Percentiles rank a stretch among this genome's conserved stretches.
phyloP scores from a whole-genome alignment of 768 basidiomycete species.

The Pleurotus djamor region DNA sequence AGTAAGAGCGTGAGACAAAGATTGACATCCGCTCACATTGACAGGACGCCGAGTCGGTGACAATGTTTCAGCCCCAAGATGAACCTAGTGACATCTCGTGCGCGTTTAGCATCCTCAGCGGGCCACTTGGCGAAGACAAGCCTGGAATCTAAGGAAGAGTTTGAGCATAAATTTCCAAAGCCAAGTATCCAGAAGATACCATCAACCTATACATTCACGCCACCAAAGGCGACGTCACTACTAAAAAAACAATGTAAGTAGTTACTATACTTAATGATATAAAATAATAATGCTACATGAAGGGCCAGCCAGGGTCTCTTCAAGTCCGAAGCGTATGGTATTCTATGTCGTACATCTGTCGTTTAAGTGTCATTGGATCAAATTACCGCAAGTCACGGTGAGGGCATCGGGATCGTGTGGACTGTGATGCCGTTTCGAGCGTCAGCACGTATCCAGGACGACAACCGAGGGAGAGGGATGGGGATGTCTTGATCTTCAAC shows the following conservation, averaged over 20 bases:
- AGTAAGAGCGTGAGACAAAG: no score
- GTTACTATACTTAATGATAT: not conserved
- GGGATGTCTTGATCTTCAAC: conserved; percentile 51
- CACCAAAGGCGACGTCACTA: not conserved
- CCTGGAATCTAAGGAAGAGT: no score
- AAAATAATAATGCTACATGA: not conserved
- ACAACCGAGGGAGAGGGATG: conserved; percentile 48
- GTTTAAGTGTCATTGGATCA: not conserved
- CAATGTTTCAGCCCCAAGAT: no score
- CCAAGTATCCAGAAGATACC: no score
- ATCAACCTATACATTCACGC: no score
- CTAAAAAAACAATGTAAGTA: not conserved
- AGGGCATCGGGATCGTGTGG: conserved; percentile 16
- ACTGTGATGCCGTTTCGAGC: conserved; percentile 21
- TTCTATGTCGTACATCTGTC: conserved; percentile 2
- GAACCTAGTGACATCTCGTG: no score
- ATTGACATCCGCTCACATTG: no score
- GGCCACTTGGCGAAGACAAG: no score
- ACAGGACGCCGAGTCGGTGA: no score
- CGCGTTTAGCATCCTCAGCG: no score
- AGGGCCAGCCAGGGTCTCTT: conserved; percentile 4
- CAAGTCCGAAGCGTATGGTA: not conserved
- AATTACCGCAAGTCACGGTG: conserved; percentile 5
- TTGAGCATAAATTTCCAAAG: no score
- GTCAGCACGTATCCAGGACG: conserved; percentile 54